Evolutionary conservation across 164 flowering plant genomes (phyloP).

Genomic region (Amborella trichopoda): DNA sequence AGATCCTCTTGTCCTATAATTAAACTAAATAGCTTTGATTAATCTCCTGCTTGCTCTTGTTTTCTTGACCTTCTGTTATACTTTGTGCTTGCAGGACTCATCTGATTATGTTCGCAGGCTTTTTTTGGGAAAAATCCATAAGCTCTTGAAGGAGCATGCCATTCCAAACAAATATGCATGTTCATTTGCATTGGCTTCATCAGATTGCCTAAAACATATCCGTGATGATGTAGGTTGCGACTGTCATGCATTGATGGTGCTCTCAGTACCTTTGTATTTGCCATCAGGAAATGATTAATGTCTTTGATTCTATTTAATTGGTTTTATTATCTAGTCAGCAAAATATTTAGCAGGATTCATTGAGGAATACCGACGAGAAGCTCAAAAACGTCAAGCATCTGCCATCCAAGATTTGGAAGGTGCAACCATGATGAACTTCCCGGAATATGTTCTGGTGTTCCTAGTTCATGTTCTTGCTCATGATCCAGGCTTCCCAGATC

Average conservation of each 20-base stretch:
- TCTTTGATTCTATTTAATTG: not conserved
- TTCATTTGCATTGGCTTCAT: slow-evolving; percentile 57
- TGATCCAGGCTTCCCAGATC: slow-evolving; percentile 44
- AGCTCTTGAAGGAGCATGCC: slow-evolving; percentile 42
- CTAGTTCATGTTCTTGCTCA: slow-evolving; percentile 86
- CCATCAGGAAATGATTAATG: no score
- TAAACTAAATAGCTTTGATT: no score
- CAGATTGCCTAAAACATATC: slow-evolving; percentile 39
- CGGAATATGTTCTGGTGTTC: slow-evolving; percentile 59
- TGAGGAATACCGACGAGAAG: slow-evolving; percentile 37
- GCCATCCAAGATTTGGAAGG: slow-evolving; percentile 16
- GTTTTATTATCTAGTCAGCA: slow-evolving; percentile 26
- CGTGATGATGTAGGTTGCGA: slow-evolving; percentile 36
- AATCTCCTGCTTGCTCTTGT: no score
- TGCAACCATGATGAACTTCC: slow-evolving; percentile 35
- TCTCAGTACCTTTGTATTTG: not conserved
- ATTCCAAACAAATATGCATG: slow-evolving; percentile 81
- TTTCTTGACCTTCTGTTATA: no score
- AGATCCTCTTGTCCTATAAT: no score
- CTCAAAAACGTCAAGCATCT: slow-evolving; percentile 22
- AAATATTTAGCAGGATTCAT: slow-evolving; percentile 65
- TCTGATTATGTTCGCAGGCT: slow-evolving; percentile 31
- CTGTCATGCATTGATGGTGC: not conserved
- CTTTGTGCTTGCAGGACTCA: slow-evolving; percentile 63
- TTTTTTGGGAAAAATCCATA: slow-evolving; percentile 51